These are phyloP conservation scores for Scedosporium apiospermum DNA, from an alignment of 2,329 filamentous ascomycete genomes.

Conservation along the genomic window DNA sequence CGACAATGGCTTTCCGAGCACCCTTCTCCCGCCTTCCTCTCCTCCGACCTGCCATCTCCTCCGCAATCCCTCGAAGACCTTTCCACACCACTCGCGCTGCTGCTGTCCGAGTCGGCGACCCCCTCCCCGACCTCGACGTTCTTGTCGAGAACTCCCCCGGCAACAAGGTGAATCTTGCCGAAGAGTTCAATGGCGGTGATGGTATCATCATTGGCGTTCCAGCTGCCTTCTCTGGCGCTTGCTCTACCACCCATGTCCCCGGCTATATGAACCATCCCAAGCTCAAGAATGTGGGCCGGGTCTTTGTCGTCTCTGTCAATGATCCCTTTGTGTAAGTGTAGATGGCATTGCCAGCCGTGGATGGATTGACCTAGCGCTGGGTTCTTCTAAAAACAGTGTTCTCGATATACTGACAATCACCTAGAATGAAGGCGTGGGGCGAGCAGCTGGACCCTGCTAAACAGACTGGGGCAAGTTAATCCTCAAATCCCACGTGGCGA, in stretches of 20 bases:
- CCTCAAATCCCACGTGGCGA: neutral
- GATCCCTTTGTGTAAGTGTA: conserved; percentile 79
- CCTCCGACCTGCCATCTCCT: conserved; percentile 1
- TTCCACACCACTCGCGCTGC: conserved; percentile 56
- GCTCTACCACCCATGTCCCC: conserved; percentile 63
- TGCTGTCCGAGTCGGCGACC: conserved; percentile 67
- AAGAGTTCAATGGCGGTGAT: conserved; percentile 58
- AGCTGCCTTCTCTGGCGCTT: conserved; percentile 58
- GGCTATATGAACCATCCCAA: conserved; percentile 75
- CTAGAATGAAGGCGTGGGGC: conserved; percentile 83
- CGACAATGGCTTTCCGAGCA: conserved; percentile 2
- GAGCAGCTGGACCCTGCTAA: conserved; percentile 65
- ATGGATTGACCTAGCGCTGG: neutral
- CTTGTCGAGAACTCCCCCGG: conserved; percentile 80
- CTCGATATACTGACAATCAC: neutral
- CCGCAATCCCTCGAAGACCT: conserved; percentile 16
- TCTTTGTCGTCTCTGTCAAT: conserved; percentile 89
- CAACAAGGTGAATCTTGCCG: conserved; percentile 80
- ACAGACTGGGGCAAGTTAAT: conserved; percentile 60
- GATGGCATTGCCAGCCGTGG: too few relatives aligned
- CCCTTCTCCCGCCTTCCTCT: conserved; percentile 1
- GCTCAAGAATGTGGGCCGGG: conserved; percentile 69
- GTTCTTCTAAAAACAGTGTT: neutral
- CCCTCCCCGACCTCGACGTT: conserved; percentile 66
- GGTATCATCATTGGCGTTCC: conserved; percentile 81